These are phyloP conservation scores for Colletotrichum gigasporum DNA, from an alignment of 2,329 filamentous ascomycete genomes.

Conservation along the genomic window DNA sequence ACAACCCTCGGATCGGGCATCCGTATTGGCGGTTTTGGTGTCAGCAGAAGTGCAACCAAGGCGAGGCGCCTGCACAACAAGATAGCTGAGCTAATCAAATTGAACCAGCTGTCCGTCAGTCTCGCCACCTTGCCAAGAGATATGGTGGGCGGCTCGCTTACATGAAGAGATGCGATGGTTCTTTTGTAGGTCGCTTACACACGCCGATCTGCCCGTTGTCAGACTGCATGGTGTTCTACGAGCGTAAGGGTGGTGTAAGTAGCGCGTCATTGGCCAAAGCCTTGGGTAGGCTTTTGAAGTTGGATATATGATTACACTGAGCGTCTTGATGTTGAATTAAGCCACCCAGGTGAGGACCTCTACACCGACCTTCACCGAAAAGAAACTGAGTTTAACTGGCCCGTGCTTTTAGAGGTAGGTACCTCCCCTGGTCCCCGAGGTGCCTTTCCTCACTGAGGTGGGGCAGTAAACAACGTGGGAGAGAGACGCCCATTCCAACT, in stretches of 20 bases:
- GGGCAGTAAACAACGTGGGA: constrained; percentile 17
- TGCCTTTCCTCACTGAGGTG: constrained; percentile 3
- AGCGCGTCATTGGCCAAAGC: too few relatives aligned
- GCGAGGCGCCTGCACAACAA: not conserved
- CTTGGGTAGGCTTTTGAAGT: too few relatives aligned
- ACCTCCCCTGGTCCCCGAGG: not conserved
- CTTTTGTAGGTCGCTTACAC: too few relatives aligned
- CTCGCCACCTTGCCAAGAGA: not conserved
- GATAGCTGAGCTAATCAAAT: not conserved
- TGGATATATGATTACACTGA: too few relatives aligned
- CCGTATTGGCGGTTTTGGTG: too few relatives aligned
- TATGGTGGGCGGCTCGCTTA: too few relatives aligned
- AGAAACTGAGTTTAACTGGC: not conserved
- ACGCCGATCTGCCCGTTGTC: too few relatives aligned
- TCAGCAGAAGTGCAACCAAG: not conserved
- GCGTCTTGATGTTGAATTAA: not conserved
- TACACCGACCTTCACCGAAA: not conserved
- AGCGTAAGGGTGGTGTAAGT: too few relatives aligned
- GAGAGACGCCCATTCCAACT: not conserved
- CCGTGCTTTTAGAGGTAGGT: not conserved
- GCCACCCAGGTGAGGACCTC: not conserved
- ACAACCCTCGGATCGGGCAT: too few relatives aligned
- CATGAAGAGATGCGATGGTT: too few relatives aligned
- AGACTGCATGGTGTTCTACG: too few relatives aligned
- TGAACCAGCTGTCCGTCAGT: not conserved